Evolutionary conservation across 257 asterid genomes (phyloP), one percentile per base, ranked within the genome.

Genomic region (Petunia secreta): DNA sequence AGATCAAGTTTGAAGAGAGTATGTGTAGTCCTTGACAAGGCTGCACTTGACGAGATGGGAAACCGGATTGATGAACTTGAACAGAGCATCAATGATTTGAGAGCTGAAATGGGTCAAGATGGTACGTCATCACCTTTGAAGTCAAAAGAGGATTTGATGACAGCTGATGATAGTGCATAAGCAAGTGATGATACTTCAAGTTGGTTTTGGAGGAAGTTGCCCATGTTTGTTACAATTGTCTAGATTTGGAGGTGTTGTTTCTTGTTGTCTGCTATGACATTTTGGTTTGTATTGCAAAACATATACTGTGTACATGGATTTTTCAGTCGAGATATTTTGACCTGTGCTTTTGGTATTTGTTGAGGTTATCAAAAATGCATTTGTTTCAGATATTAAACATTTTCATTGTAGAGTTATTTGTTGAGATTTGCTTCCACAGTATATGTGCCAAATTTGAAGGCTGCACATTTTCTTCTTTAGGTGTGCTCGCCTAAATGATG

Each of bases 41-140:
- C 75, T 82, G 66, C 88, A 94, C 97, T 94, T 83, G 97, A 94
- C 84, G 98, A 94, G 86, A 94, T 94, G 98, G 97, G 97, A 38
- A 89, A 87, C 84, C 93, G 96, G 41, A 92, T 94, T 37, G 96
- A 94, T 78, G 97, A 94, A 81, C 62, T 94, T 89, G 97, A 92
- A 82, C 96, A 90, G 82, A 94, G 97, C 90, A 94, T 92, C 83
- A 94, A 91, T 13, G 98, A 94, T 82, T 97, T 91, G 43, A 89
- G 97, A 67, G 75, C 92, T 43, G 97, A 90, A 87, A 91, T 94
- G 95, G 98, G 96, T 67, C 97, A 92, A 89, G 97, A 94, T 66
- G 92, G 92, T 57, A 43, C 93, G 50, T 91, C 98, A 9, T 91
- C 97, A 13, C 93, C 95, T 76, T 50, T 76, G 84, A 92, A 92